Percentiles rank a stretch among this genome's conserved stretches.
phyloP scores from a whole-genome alignment of 106 monocot genomes.

The Dendrobium catenatum region DNA sequence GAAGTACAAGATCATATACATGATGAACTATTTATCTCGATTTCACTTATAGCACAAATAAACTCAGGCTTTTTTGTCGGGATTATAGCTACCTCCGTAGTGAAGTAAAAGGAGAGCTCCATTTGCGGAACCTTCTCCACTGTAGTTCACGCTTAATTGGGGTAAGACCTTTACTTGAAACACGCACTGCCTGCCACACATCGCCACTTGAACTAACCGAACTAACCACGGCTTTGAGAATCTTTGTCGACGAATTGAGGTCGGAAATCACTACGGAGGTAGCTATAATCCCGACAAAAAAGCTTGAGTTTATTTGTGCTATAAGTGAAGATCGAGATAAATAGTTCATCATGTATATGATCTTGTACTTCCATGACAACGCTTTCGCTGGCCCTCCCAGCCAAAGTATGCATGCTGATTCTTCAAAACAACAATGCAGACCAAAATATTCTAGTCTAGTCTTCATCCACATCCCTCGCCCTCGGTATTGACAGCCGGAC shows the following conservation, averaged over 20 bases:
- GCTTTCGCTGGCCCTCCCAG: neutral
- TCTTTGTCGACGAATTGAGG: neutral
- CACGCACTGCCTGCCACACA: neutral
- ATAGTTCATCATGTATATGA: neutral
- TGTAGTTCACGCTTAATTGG: no score
- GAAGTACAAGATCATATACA: neutral
- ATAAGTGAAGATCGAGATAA: neutral
- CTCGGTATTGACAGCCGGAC: neutral
- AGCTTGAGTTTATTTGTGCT: neutral
- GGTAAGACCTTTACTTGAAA: neutral
- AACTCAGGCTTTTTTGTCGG: neutral
- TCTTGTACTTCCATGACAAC: neutral
- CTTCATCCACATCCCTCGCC: neutral
- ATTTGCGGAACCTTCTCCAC: neutral
- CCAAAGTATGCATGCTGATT: neutral
- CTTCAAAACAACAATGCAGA: neutral
- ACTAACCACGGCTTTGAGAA: neutral
- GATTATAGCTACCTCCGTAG: neutral
- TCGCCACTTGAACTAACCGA: neutral
- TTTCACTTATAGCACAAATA: neutral
- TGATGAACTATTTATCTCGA: no score
- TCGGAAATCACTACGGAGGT: neutral
- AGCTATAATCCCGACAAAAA: neutral
- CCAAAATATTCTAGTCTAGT: neutral
- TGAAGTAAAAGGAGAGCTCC: neutral